These are phyloP conservation scores for Harringtonia aguacate DNA, from an alignment of 2,329 filamentous ascomycete genomes.

Conservation along the genomic window DNA sequence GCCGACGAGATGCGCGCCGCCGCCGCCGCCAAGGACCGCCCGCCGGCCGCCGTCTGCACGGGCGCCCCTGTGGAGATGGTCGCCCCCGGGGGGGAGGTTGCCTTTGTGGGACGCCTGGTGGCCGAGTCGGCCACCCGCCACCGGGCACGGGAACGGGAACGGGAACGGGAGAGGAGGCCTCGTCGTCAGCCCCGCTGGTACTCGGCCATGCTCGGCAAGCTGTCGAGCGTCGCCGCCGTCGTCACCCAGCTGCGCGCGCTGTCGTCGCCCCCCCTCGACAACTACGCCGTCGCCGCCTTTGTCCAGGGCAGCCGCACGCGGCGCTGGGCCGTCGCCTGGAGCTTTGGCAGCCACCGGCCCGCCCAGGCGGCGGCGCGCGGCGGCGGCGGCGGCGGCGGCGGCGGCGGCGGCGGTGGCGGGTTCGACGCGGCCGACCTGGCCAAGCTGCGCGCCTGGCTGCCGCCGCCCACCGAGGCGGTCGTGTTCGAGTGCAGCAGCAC, in stretches of 20 bases:
- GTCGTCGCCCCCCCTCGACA: slow-evolving; percentile 49
- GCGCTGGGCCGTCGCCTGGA: slow-evolving; percentile 86
- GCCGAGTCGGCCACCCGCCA: slow-evolving; percentile 21
- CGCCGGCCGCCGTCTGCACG: slow-evolving; percentile 63
- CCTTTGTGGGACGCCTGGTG: slow-evolving; percentile 75
- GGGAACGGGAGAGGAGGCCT: too few species aligned
- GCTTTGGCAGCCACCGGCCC: slow-evolving; percentile 59
- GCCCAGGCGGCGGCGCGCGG: slow-evolving; percentile 32
- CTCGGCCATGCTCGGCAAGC: slow-evolving; percentile 80
- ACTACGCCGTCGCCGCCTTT: slow-evolving; percentile 76
- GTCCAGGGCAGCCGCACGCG: slow-evolving; percentile 68
- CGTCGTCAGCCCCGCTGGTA: slow-evolving; percentile 88
- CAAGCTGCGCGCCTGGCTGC: slow-evolving; percentile 29
- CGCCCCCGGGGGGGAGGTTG: slow-evolving; percentile 59
- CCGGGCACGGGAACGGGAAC: too few species aligned
- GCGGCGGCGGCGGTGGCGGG: slow-evolving; percentile 1
- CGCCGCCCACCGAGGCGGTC: slow-evolving; percentile 27
- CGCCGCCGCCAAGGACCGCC: slow-evolving; percentile 53
- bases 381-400: slow-evolving; percentile 3
- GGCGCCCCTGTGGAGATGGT: slow-evolving; percentile 82
- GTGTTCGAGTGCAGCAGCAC: too few species aligned
- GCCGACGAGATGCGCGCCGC: slow-evolving; percentile 55
- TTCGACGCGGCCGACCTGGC: slow-evolving; percentile 25
- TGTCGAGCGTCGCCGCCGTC: slow-evolving; percentile 53
- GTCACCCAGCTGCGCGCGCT: slow-evolving; percentile 46